phyloP scores from a whole-genome alignment of 2,329 filamentous ascomycete genomes.

The Sporothrix humicola region DNA sequence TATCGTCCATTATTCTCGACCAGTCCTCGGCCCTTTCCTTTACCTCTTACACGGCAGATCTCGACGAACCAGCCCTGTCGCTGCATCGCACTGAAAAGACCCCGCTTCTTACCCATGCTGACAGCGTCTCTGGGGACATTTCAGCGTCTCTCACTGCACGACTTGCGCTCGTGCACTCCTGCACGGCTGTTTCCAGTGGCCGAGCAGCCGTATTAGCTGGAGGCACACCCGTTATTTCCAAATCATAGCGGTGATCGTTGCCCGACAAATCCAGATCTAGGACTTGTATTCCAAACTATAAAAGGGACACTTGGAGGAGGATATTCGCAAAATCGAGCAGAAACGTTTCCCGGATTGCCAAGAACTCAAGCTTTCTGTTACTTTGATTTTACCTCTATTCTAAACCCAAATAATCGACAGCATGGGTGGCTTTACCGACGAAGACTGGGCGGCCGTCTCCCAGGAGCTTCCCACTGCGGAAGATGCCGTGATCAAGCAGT shows the following conservation, averaged over 20 bases:
- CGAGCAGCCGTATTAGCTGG: not conserved
- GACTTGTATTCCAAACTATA: not conserved
- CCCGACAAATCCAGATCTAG: not conserved
- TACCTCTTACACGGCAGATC: not conserved
- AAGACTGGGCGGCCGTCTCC: slow-evolving; percentile 64
- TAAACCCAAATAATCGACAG: not conserved
- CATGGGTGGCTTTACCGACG: slow-evolving; percentile 46
- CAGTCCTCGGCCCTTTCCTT: too few species aligned
- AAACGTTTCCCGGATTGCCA: not conserved
- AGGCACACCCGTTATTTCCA: not conserved
- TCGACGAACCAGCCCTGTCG: not conserved
- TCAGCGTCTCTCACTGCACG: not conserved
- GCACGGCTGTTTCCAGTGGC: not conserved
- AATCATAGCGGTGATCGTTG: not conserved
- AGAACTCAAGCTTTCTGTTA: not conserved
- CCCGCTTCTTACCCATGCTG: slow-evolving; percentile 25
- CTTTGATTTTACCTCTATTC: too few species aligned
- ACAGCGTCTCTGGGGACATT: not conserved
- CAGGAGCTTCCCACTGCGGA: slow-evolving; percentile 61
- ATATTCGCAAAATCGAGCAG: not conserved
- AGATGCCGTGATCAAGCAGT: slow-evolving; percentile 83
- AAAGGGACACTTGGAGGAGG: not conserved
- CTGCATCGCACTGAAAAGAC: not conserved
- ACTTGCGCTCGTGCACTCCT: not conserved
- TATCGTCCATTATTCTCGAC: not conserved